Conservation (phyloP, 805 yeast species). For the Lachancea thermotolerans region DNA sequence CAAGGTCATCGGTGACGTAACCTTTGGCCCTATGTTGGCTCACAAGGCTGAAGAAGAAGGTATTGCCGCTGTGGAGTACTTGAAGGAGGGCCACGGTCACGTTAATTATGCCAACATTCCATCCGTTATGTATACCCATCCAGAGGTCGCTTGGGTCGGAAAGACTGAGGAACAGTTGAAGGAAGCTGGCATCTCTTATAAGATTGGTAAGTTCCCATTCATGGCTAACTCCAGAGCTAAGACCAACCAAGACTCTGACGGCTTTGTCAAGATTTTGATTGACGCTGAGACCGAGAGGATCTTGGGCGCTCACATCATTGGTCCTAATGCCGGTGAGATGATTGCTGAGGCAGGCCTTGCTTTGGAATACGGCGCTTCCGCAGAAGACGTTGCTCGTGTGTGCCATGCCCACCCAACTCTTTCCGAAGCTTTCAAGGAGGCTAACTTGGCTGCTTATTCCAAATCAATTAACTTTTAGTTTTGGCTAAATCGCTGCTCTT, state of each 20-base stretch:
- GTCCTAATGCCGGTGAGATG: constrained; percentile 99
- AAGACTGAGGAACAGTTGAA: constrained; percentile 91
- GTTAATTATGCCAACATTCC: constrained; percentile 98
- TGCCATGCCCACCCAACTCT: constrained; percentile 99
- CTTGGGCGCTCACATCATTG: constrained; percentile 93
- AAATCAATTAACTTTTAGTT: constrained; percentile 73
- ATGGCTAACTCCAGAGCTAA: constrained; percentile 99
- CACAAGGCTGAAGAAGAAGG: constrained; percentile 99
- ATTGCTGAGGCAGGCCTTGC: constrained; percentile 98
- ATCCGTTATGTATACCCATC: constrained; percentile 98
- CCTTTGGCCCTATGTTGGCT: constrained; percentile 98
- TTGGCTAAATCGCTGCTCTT: background rate
- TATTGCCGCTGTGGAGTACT: constrained; percentile 94
- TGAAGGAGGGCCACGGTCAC: constrained; percentile 92
- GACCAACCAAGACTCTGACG: constrained; percentile 95
- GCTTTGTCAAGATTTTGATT: constrained; percentile 90
- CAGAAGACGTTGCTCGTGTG: constrained; percentile 95
- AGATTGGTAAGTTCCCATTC: constrained; percentile 97
- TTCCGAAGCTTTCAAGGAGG: constrained; percentile 97
- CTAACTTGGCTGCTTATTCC: constrained; percentile 85
- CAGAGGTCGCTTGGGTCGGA: constrained; percentile 99
- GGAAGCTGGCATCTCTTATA: constrained; percentile 85
- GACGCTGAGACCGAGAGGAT: constrained; percentile 97
- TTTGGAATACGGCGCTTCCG: constrained; percentile 95
- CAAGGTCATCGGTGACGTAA: constrained; percentile 96